Evolutionary conservation across 352 stramenopile species (phyloP).

Genomic region (Phytophthora uliginosa): DNA sequence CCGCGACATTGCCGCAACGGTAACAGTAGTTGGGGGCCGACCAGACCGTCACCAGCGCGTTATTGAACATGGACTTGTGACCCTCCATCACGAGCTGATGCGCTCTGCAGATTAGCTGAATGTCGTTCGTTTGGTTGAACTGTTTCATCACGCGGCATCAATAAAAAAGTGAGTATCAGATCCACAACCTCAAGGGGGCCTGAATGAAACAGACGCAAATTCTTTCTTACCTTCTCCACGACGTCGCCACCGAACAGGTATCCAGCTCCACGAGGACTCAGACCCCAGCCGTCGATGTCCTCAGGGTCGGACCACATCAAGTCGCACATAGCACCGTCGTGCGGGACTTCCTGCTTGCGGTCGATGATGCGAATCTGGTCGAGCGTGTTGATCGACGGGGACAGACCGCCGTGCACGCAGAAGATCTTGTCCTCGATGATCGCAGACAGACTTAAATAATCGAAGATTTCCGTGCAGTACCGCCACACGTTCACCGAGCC

Average conservation of each 20-base stretch:
- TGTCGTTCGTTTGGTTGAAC: slow-evolving; percentile 99
- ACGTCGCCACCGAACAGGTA: slow-evolving; percentile 99
- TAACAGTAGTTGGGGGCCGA: slow-evolving; percentile 99
- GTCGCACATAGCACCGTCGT: slow-evolving; percentile 99
- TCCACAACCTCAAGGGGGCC: background rate
- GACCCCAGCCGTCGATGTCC: slow-evolving; percentile 99
- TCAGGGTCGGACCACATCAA: slow-evolving; percentile 96
- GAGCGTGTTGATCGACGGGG: slow-evolving; percentile 91
- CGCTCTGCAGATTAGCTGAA: slow-evolving; percentile 98
- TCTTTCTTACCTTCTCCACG: slow-evolving; percentile 89
- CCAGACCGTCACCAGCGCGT: slow-evolving; percentile 98
- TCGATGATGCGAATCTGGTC: slow-evolving; percentile 95
- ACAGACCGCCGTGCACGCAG: slow-evolving; percentile 99
- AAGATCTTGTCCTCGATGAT: slow-evolving; percentile 99
- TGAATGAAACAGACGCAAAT: background rate
- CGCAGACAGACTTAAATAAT: slow-evolving; percentile 98
- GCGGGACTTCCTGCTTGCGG: slow-evolving; percentile 99
- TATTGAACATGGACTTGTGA: slow-evolving; percentile 98
- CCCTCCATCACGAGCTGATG: slow-evolving; percentile 98
- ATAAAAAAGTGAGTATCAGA: slow-evolving; percentile 7
- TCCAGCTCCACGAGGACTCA: slow-evolving; percentile 97
- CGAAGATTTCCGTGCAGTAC: slow-evolving; percentile 99
- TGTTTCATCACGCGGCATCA: slow-evolving; percentile 28
- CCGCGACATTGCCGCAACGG: slow-evolving; percentile 98
- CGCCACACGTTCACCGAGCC: slow-evolving; percentile 99